Conservation (phyloP, 73 alveolate species). For the Uronychia setigera region DNA sequence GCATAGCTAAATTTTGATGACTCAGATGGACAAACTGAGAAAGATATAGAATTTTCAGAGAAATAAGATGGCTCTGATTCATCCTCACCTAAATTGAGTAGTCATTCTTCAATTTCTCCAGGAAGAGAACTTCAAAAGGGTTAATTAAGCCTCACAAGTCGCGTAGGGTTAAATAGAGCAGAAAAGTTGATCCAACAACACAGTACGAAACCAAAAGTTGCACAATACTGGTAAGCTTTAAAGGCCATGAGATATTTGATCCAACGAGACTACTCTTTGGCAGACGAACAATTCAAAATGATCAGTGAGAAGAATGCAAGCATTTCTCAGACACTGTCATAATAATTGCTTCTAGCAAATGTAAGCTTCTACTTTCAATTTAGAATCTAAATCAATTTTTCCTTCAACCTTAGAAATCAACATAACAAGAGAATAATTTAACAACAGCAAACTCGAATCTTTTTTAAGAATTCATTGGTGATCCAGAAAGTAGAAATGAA, state of each 20-base stretch:
- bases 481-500: not conserved
- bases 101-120: not conserved
- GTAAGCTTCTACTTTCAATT: no score
- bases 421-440: not conserved
- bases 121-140: not conserved
- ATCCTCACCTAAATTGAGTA: no score
- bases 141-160: not conserved
- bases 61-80: no score
- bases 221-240: not conserved
- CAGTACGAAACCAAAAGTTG: not conserved
- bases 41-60: no score
- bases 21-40: no score
- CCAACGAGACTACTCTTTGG: not conserved
- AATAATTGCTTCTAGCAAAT: no score
- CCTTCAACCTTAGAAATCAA: not conserved
- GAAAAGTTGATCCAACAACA: not conserved
- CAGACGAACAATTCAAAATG: not conserved
- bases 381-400: no score
- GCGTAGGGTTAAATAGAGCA: not conserved
- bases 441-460: not conserved
- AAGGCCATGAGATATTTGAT: not conserved
- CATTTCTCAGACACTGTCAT: not conserved
- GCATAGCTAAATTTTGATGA: no score
- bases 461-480: conserved; percentile 1
- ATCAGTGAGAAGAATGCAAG: not conserved